Evolutionary conservation across 192 early-diverging fungal species (phyloP), one percentile per base, ranked within the genome.

Genomic region (Dissophora ornata): DNA sequence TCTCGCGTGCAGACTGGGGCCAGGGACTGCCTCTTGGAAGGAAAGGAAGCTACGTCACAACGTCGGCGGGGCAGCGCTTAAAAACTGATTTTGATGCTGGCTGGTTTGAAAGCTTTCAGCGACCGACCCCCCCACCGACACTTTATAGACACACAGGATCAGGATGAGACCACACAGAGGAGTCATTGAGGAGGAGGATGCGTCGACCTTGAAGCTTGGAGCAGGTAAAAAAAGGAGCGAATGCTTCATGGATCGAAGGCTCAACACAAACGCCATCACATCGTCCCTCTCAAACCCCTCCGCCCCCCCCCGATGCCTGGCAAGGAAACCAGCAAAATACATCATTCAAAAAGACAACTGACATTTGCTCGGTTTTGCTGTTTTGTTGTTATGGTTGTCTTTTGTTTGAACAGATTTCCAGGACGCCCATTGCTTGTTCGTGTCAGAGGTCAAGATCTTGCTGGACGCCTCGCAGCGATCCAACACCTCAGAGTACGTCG

Each of bases 401-500:
- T 24, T 65, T 33, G 21, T 19, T 0, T 40, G 13, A 26, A 16
- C 55, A 78, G 91, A 91, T 56, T 93, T 93, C 64, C 85, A 87
- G 46, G 85, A 89, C 55, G 86, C 86, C 26, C 87, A 90, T 58
- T 93, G 91, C 54, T 82, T 93, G 10, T 83, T 90, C 28, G 89
- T 90, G 33, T 90, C 90, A 29, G 89, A 93, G 58, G 87, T 91
- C 71, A 84, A 85, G 46, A 88, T 93, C 45, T 80, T 93, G 12
- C 62, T 93, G 30, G 90, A 90, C 52, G 89, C 87, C 1, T 67
- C 79, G 69, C 55, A 77, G 52, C 15, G 83, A 69, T 30, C 86
- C 80, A 79, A 88, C 73, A 57, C 56, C 79, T 60, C 87, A 65
- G 29, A 85, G 80, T 63, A 83, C 73, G 48, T n/a, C 16, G 15